Evolutionary conservation across 1,139 yeast species (phyloP).

Genomic region (Geotrichum phurueaensis): DNA sequence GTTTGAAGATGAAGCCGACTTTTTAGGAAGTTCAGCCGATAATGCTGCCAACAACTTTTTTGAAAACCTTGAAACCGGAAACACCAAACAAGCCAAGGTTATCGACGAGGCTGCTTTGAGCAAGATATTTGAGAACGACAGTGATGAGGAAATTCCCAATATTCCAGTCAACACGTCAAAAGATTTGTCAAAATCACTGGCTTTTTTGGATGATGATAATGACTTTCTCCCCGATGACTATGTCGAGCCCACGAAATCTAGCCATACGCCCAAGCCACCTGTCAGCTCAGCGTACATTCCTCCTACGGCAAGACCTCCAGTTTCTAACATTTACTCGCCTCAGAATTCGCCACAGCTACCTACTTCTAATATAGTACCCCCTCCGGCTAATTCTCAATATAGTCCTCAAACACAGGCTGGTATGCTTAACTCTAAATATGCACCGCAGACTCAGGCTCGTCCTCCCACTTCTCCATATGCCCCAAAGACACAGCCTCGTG

Average conservation of each 20-base stretch:
- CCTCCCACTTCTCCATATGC: neutral
- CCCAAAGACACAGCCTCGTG: neutral
- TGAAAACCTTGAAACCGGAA: neutral
- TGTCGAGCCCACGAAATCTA: slow-evolving; percentile 15
- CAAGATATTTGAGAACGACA: slow-evolving; percentile 15
- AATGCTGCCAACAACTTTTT: neutral
- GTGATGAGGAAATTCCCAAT: slow-evolving; percentile 10
- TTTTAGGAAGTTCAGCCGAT: neutral
- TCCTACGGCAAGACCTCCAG: neutral
- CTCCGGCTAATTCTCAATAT: slow-evolving; percentile 1
- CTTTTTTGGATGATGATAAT: slow-evolving; percentile 43
- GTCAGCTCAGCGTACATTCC: slow-evolving; percentile 9
- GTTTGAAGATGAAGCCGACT: neutral
- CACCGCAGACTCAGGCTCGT: neutral
- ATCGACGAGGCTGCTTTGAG: slow-evolving; percentile 22
- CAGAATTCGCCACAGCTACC: slow-evolving; percentile 6
- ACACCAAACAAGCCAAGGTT: neutral
- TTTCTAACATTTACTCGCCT: neutral
- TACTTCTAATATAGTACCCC: slow-evolving; percentile 1
- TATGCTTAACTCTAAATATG: neutral
- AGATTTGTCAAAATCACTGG: slow-evolving; percentile 28
- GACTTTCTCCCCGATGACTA: slow-evolving; percentile 42
- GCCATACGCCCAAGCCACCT: slow-evolving; percentile 1
- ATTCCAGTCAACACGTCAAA: neutral
- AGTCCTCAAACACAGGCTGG: slow-evolving; percentile 3